Evolutionary conservation across 768 basidiomycete genomes (phyloP).

Genomic region (Termitomyces sp.): DNA sequence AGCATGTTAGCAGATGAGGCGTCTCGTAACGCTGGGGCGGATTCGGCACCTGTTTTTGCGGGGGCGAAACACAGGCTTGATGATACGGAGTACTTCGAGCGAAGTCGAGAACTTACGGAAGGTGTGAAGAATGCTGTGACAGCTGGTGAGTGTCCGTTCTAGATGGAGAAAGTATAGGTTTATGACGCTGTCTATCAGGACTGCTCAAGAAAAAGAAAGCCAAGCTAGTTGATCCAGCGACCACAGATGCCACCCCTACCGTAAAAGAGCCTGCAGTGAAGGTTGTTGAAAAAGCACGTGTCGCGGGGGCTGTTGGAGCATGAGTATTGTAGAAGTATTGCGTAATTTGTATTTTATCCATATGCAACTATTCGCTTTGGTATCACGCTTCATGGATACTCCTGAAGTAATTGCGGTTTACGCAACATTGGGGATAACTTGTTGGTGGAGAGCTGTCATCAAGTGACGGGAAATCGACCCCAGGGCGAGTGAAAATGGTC

Average conservation of each 20-base stretch:
- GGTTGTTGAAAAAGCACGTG: neutral
- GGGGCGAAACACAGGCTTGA: constrained; percentile 89
- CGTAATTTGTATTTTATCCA: neutral
- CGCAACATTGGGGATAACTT: neutral
- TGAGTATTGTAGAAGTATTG: neutral
- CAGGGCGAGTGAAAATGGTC: neutral
- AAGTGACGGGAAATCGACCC: neutral
- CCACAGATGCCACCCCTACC: neutral
- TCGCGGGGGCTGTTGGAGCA: constrained; percentile 13
- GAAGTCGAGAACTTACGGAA: constrained; percentile 87
- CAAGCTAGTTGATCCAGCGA: constrained; percentile 34
- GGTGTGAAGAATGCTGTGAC: constrained; percentile 88
- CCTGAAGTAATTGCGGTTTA: neutral
- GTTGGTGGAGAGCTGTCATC: neutral
- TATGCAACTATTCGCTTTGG: neutral
- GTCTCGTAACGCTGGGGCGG: constrained; percentile 16
- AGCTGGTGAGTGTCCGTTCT: constrained; percentile 47
- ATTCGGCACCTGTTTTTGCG: constrained; percentile 41
- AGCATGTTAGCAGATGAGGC: constrained; percentile 21
- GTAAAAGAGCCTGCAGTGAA: neutral
- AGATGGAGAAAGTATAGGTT: neutral
- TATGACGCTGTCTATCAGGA: constrained; percentile 27
- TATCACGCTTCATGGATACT: neutral
- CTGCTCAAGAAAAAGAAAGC: constrained; percentile 74
- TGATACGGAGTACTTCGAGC: constrained; percentile 88